Evolutionary conservation across 805 yeast species (phyloP).

Genomic region (Hanseniaspora jakobsenii): DNA sequence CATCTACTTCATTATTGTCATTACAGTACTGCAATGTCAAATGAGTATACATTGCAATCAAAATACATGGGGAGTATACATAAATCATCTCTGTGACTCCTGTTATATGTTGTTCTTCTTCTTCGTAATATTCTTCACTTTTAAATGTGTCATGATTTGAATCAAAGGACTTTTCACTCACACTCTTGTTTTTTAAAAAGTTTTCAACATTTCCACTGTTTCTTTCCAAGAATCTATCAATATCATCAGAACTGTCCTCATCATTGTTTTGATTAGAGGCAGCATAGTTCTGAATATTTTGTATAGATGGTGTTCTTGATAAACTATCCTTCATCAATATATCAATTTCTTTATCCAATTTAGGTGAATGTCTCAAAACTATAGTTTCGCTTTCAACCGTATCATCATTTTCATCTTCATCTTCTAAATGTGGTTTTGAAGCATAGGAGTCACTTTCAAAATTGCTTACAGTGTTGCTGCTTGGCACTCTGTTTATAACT

Average conservation of each 20-base stretch:
- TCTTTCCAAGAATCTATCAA: too few species aligned
- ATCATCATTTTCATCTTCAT: too few species aligned
- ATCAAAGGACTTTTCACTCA: too few species aligned
- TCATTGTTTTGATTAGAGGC: constrained; percentile 2
- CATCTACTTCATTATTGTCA: constrained; percentile 37
- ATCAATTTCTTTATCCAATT: constrained; percentile 13
- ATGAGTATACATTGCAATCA: constrained; percentile 91
- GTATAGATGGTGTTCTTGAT: constrained; percentile 20
- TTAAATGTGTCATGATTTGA: too few species aligned
- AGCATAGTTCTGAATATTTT: constrained; percentile 11
- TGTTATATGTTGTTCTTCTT: constrained; percentile 13
- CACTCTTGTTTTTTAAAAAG: too few species aligned
- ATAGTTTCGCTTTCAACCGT: too few species aligned
- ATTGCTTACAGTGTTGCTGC: too few species aligned
- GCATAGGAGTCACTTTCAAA: too few species aligned
- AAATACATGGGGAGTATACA: constrained; percentile 84
- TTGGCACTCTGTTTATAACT: too few species aligned
- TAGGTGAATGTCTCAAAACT: constrained; percentile 5
- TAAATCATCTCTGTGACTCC: constrained; percentile 48
- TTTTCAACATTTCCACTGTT: too few species aligned
- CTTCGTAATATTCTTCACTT: background rate
- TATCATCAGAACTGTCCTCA: constrained; percentile 8
- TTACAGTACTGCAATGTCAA: constrained; percentile 81
- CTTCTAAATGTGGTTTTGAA: too few species aligned
- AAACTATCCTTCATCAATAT: constrained; percentile 2